Percentiles rank a stretch among this genome's conserved stretches.
phyloP scores from a whole-genome alignment of 2,329 filamentous ascomycete species.

The Cyanodermella asteris region DNA sequence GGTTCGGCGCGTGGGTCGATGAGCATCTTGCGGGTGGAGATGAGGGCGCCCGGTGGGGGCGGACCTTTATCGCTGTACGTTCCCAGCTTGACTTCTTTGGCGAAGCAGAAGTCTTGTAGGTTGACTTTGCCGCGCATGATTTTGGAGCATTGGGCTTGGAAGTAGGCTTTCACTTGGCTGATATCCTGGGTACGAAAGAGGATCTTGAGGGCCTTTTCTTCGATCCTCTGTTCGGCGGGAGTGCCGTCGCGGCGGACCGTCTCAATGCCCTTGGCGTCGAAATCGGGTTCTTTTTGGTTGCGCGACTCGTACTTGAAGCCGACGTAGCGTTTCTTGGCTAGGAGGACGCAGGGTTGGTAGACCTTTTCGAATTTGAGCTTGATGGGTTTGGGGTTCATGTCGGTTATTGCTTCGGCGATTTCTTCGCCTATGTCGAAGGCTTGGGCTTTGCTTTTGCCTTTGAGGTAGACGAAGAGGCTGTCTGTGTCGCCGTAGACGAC shows the following conservation, averaged over 20 bases:
- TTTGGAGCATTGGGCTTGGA: constrained; percentile 73
- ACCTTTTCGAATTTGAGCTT: constrained; percentile 99
- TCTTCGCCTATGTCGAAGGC: constrained; percentile 87
- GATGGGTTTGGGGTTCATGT: constrained; percentile 72
- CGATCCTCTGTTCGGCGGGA: constrained; percentile 86
- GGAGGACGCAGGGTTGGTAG: constrained; percentile 79
- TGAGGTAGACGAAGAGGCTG: constrained; percentile 76
- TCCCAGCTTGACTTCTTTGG: constrained; percentile 73
- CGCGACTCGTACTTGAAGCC: constrained; percentile 86
- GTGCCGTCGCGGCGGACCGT: constrained; percentile 89
- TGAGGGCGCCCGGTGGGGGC: constrained; percentile 68
- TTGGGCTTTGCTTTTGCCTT: constrained; percentile 65
- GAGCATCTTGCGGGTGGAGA: constrained; percentile 70
- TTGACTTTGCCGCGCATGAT: constrained; percentile 78
- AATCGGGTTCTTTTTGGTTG: constrained; percentile 57
- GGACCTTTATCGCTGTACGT: constrained; percentile 65
- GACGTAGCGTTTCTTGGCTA: constrained; percentile 95
- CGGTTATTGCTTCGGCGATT: constrained; percentile 69
- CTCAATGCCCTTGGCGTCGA: constrained; percentile 96
- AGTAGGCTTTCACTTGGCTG: constrained; percentile 71
- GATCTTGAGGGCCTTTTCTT: constrained; percentile 73
- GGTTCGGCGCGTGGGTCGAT: constrained; percentile 70
- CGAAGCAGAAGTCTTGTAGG: constrained; percentile 90
- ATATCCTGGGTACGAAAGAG: constrained; percentile 81
- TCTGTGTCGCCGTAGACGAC: constrained; percentile 98